Base-by-base conservation (phyloP, 1,284 basidiomycete species). In the Pseudozyma sp. region DNA sequence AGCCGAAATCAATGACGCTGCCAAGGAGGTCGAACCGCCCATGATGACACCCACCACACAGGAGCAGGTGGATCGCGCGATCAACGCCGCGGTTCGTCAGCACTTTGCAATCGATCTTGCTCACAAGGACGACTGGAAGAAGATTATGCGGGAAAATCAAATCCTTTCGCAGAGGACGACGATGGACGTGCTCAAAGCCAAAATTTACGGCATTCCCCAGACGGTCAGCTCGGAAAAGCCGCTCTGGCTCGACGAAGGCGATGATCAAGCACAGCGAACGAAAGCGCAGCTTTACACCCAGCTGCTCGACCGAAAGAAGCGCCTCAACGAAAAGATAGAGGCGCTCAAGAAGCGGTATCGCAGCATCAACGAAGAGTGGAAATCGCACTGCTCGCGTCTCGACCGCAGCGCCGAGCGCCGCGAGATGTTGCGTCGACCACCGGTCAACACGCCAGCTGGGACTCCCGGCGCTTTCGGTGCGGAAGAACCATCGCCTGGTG, bases 321-420 rank as follows among this genome's bases (percentile, higher is more conserved):
- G 79, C 24, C 64, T 82, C 43, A 68, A 75, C 49, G 69, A 54
- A n/a, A 84, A 84, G 54, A 35, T 71, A 7, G 67, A 69, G 34
- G 40, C 29, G 7, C 77, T 84, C 56, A 74, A 76, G 46, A 56
- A 65, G 24, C 70, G 73, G 40, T 84, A 84, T 58, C 69, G 77
- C 44, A 56, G 47, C 39, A 69, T 80, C 49, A 72, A 84, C 49
- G 54, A 75, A 17, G 78, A 80, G 10, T 84, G 82, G 82, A 64
- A 66, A 58, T 33, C 51, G 30, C 79, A 83, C 50, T 82, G 82
- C 53, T 70, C 60, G 13, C 68, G 68, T 9, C 74, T 84, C 2
- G 80, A 83, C 44, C 67, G 71, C 16, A 60, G 70, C 39, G 74
- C 67, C 29, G 81, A 82, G 58, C 65, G 70, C 17, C 69, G 77